phyloP scores from a whole-genome alignment of 306 rosid species.

The Rosa rugosa region DNA sequence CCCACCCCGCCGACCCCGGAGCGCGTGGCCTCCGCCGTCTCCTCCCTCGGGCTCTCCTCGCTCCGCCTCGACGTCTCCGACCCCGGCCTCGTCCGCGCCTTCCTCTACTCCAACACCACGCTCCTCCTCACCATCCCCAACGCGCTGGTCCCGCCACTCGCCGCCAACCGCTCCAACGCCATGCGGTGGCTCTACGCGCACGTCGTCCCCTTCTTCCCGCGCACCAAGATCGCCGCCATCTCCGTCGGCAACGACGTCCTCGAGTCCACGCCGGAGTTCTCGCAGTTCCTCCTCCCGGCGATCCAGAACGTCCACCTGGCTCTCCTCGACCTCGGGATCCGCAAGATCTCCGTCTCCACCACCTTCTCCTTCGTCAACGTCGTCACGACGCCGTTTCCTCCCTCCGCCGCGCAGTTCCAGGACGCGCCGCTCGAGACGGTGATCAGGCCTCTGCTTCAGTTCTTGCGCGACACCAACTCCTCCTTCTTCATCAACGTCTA shows the following conservation, averaged over 20 bases:
- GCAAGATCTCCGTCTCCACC: slow-evolving; percentile 64
- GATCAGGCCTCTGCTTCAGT: slow-evolving; percentile 61
- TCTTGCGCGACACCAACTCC: slow-evolving; percentile 70
- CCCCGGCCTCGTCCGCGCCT: slow-evolving; percentile 53
- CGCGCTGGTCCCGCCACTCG: slow-evolving; percentile 50
- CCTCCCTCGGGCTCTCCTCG: slow-evolving; percentile 41
- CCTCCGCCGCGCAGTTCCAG: slow-evolving; percentile 67
- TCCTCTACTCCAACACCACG: slow-evolving; percentile 66
- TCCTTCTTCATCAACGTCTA: slow-evolving; percentile 76
- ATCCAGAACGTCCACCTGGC: slow-evolving; percentile 60
- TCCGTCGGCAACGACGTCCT: slow-evolving; percentile 76
- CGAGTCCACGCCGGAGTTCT: slow-evolving; percentile 36
- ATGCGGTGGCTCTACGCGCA: slow-evolving; percentile 61
- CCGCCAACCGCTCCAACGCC: slow-evolving; percentile 67
- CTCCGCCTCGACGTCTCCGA: slow-evolving; percentile 62
- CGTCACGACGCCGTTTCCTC: slow-evolving; percentile 63
- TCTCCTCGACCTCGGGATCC: slow-evolving; percentile 72
- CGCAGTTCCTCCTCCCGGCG: slow-evolving; percentile 57
- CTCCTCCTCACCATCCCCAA: slow-evolving; percentile 76
- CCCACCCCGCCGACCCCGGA: slow-evolving; percentile 18
- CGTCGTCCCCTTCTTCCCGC: slow-evolving; percentile 86
- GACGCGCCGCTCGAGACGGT: slow-evolving; percentile 33
- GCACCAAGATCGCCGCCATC: slow-evolving; percentile 68
- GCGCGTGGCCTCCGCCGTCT: slow-evolving; percentile 28
- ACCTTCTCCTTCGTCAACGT: slow-evolving; percentile 62